Evolutionary conservation across 1,284 basidiomycete species (phyloP), one percentile per base, ranked within the genome.

Genomic region (Melampsora larici-populina): DNA sequence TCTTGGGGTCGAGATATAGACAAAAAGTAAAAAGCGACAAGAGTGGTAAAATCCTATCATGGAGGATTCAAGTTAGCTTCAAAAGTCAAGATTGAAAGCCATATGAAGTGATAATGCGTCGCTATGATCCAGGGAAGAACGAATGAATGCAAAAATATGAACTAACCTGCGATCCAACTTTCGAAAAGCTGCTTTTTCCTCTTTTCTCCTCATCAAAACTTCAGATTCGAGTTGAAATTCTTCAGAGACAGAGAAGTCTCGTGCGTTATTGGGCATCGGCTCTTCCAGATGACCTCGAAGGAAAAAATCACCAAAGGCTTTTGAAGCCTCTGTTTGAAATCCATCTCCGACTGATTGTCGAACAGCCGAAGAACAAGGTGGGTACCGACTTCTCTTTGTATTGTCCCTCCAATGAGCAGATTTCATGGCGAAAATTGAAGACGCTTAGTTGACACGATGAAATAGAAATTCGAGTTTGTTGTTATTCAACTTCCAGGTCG

Each of bases 101-200:
- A 3, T 36, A 9, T 43, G 40, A 13, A 43, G 9, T 58, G 55
- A 58, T 58, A 21, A n/a, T 58, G n/a, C 29, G 9, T 58, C 15
- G 9, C 4, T 58, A 6, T 8, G 29, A 21, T 24, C n/a, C n/a
- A 58, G 21, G 24, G 29, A 21, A 29, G 0, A n/a, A 58, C 18
- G 17, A 58, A 11, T 11, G 55, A n/a, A 24, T 24, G n/a, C 29
- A 24, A 58, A 58, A 58, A 58, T 36, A 24, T 21, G 18, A 58
- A 58, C 55, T 58, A 15, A 58, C 55, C 21, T 58, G n/a, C 55
- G 55, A 58, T 58, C 55, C 55, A 58, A 15, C 55, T 58, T 58
- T 58, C n/a, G 17, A n/a, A 58, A 58, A 58, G 55, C 55, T 24
- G n/a, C n/a, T 58, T 58, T 58, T 21, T 58, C 55, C 7, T n/a